phyloP scores from a whole-genome alignment of 345 rosid species.

The Linum usitatissimum region DNA sequence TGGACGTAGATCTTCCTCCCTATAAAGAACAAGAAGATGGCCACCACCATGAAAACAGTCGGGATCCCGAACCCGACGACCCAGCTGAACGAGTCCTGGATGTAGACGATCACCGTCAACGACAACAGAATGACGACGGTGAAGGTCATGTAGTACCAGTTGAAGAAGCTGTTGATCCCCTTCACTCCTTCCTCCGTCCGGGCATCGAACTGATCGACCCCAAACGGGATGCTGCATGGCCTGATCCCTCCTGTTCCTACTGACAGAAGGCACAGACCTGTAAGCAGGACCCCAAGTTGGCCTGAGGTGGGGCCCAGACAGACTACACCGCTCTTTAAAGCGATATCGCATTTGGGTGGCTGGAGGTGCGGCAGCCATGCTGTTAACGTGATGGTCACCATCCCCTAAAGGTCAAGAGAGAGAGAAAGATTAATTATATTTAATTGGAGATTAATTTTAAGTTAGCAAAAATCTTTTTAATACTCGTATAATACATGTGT shows the following conservation, averaged over 20 bases:
- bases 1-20: slow-evolving; percentile 53
- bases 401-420: too few species aligned
- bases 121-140: slow-evolving; percentile 45
- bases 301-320: slow-evolving; percentile 24
- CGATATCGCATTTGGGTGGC: slow-evolving; percentile 42
- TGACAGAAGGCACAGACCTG: slow-evolving; percentile 38
- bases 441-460: too few species aligned
- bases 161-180: slow-evolving; percentile 60
- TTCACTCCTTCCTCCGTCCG: slow-evolving; percentile 54
- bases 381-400: slow-evolving; percentile 49
- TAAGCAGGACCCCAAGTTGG: slow-evolving; percentile 38
- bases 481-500: too few species aligned
- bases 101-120: slow-evolving; percentile 47
- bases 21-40: slow-evolving; percentile 40
- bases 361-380: slow-evolving; percentile 63
- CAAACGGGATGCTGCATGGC: slow-evolving; percentile 72
- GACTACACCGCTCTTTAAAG: background rate
- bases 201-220: slow-evolving; percentile 69
- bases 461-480: too few species aligned
- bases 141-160: slow-evolving; percentile 61
- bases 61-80: slow-evolving; percentile 66
- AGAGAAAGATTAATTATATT: too few species aligned
- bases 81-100: slow-evolving; percentile 78
- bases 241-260: slow-evolving; percentile 69
- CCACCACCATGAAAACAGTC: slow-evolving; percentile 36